Conservation (phyloP, 306 rosid genomes). For the Acacia crassicarpa region DNA sequence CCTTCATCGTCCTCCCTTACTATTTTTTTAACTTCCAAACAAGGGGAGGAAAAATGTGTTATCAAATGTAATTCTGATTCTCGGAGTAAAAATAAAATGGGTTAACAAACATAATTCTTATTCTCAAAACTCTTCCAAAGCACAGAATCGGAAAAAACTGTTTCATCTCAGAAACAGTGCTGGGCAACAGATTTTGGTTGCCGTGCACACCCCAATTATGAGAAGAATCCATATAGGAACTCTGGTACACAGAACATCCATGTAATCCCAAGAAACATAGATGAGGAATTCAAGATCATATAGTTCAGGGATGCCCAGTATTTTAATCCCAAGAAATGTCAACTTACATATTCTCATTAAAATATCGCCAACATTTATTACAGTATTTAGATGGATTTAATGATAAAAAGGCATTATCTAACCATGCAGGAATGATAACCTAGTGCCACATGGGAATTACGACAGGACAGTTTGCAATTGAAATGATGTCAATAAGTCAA, state of each 20-base stretch:
- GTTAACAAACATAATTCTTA: too few relatives aligned
- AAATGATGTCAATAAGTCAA: not conserved
- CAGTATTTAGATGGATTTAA: not conserved
- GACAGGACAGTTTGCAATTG: not conserved
- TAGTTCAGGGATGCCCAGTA: not conserved
- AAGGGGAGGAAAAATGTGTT: too few relatives aligned
- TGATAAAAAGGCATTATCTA: not conserved
- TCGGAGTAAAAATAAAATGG: too few relatives aligned
- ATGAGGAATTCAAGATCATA: not conserved
- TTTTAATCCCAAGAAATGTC: not conserved
- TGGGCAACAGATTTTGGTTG: too few relatives aligned
- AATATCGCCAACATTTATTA: not conserved
- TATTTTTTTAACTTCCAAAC: too few relatives aligned
- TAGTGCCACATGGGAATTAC: not conserved
- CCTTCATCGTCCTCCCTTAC: too few relatives aligned
- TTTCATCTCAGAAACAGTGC: too few relatives aligned
- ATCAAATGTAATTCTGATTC: too few relatives aligned
- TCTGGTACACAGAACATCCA: not conserved
- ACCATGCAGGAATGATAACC: not conserved
- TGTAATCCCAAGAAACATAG: not conserved
- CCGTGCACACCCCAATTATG: too few relatives aligned
- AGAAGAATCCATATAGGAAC: constrained; percentile 14
- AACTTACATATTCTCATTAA: not conserved
- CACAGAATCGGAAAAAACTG: too few relatives aligned
- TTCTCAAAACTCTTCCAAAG: too few relatives aligned